Base-by-base conservation (phyloP, 2,329 filamentous ascomycete genomes). In the Aspergillus oerlinghausenensis region DNA sequence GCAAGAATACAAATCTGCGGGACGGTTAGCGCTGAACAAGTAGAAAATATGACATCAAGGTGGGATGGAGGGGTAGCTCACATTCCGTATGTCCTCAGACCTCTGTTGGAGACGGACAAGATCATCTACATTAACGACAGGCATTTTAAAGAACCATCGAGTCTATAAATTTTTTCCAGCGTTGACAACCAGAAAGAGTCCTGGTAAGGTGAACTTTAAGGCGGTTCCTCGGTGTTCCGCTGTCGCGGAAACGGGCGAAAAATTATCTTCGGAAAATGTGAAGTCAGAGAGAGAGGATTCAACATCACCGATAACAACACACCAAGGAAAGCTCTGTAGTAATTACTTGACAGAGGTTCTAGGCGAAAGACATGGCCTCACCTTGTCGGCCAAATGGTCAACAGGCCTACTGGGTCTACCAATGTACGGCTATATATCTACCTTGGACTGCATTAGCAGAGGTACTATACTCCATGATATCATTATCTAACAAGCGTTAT, bases 71-170 rank as follows among this genome's bases (percentile, higher is more conserved):
- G 62, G 61, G 65, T 63, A 68, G 67, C 84, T 74, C 81, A 95
- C 92, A 83, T 99, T 99, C 80, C 94, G 85, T 72, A 99, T 88
- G 75, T 92, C 89, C 63, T 92, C 86, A 66, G 92, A 85, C 72
- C 92, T 88, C 73, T 86, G 85, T 80, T 99, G 94, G 66, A 99
- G 86, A 75, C 87, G 85, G 65, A 94, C 89, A 70, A 99, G 85
- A 81, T 95, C 92, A 65, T 97, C 90, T 62, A 92, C 86, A 62
- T 85, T 88, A 65, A 99, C 91, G 64, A 97, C 87, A 63, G 94
- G 93, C 94, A 99, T 99, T 58, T 69, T 83, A 75, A 58, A 28
- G 50, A 49, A 49, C n/a, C 28, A 52, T 54, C 62, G 57, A 59
- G 48, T 50, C 56, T 60, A 25, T 47, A 11, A 6, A 23, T 1